Base-by-base conservation (phyloP, 1,284 basidiomycete species). In the Retiboletus flavoniger region DNA sequence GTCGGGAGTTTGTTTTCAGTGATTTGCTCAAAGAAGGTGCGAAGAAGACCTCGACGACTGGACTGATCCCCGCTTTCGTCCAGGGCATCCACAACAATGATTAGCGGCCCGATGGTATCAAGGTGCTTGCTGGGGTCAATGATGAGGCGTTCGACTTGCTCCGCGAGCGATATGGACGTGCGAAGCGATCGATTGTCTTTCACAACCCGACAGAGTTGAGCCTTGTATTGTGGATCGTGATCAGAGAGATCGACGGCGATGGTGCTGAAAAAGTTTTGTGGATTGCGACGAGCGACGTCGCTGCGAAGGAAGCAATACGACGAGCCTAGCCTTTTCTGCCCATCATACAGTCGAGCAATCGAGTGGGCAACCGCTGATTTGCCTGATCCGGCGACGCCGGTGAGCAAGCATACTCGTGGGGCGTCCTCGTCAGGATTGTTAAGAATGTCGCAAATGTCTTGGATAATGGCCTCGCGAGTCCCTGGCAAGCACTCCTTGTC, bases 221-320 rank as follows among this genome's bases (percentile, higher is more conserved):
- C 14, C 39, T 61, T 57, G 47, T 46, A 63, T 29, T 65, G 60
- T 17, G 32, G 54, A 21, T 63, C 53, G 13, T 65, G 60, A 4
- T 64, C 62, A 9, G 57, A 54, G n/a, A 63, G 64, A n/a, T 63
- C 48, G 1, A 39, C 32, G 1, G 64, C 60, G 9, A 63, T 50
- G 17, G 64, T 63, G 6, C 62, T 66, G 51, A 66, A 63, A 47
- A 64, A 45, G 14, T 63, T 63, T 43, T 54, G 50, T 8, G 60
- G 62, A 14, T 63, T 64, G 9, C 62, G 60, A 16, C 10, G 50
- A 24, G 52, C 41, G 3, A 63, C 34, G 21, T 66, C 64, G 4
- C 51, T 53, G 1, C 62, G 51, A 7, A 54, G 38, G 41, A 63
- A 63, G 40, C 62, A 66, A 11, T 56, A 63, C 13, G 59, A 66